Evolutionary conservation across 2,329 filamentous ascomycete species (phyloP), one percentile per base, ranked within the genome.

Genomic region (Cladophialophora psammophila): DNA sequence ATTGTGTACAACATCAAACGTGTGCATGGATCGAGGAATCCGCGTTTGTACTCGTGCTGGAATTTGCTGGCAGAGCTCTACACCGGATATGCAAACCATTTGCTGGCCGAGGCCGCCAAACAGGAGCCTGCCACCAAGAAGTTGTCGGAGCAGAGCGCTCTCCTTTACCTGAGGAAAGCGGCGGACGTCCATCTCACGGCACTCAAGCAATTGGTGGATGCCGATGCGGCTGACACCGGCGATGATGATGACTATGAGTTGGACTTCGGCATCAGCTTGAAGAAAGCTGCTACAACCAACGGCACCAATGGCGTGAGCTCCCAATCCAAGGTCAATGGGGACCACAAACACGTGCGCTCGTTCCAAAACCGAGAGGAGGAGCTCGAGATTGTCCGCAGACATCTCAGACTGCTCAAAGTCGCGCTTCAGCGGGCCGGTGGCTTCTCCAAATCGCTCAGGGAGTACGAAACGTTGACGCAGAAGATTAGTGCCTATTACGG

Each of bases 1-100:
- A 85, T 86, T 64, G 82, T 82, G 45, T 86, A 86, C 78, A 86
- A 86, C 72, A 78, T 86, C 68, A 82, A 82, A 10, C 82, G 84
- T 26, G 83, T 84, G 5, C 83, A 84, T 74, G 84, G 84, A 3
- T 79, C 38, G 12, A 50, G 38, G 15, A 55, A 63, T 12, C 52
- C 60, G 6, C 60, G 38, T 1, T 34, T 63, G 35, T 63, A 55
- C 60, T 55, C 60, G 10, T 56, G 48, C 52, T 63, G 48, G 36
- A 56, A 53, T 42, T 36, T 63, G 36, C 52, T 63, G 36, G 60
- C 60, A 5, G 50, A 81, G 40, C 78, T 86, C 1, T 85, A 83
- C 77, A 63, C 60, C 2, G 38, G 60, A 7, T 56, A 55, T 5
- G 60, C 60, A 6, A 55, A 55, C 42, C 60, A 63, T 32, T 9